These are phyloP conservation scores for Wolfiporia cocos DNA, from an alignment of 1,284 basidiomycete genomes.

Conservation along the genomic window DNA sequence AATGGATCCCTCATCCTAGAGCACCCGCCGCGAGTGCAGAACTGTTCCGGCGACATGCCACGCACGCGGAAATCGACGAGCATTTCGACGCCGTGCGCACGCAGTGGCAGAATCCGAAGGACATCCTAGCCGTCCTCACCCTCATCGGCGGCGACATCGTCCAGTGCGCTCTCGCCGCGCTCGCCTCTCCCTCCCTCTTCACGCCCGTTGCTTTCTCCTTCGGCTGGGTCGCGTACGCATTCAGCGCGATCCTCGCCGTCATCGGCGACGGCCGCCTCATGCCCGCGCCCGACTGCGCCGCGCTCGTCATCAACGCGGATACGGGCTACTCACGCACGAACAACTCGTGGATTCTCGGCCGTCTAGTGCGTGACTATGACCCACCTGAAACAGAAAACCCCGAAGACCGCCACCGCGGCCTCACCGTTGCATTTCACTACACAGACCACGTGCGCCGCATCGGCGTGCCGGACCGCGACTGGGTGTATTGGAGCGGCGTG, in stretches of 20 bases:
- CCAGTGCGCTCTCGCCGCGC: slow-evolving; percentile 27
- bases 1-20: too few species aligned
- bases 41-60: too few species aligned
- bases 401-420: slow-evolving; percentile 13
- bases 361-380: slow-evolving; percentile 25
- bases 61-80: too few species aligned
- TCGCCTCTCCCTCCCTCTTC: slow-evolving; percentile 18
- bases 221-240: slow-evolving; percentile 32
- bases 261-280: slow-evolving; percentile 26
- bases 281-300: slow-evolving; percentile 23
- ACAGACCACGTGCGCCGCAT: slow-evolving; percentile 6
- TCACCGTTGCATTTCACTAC: slow-evolving; percentile 16
- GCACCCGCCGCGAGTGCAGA: too few species aligned
- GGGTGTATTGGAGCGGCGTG: slow-evolving; percentile 23
- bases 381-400: slow-evolving; percentile 3
- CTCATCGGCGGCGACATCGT: slow-evolving; percentile 32
- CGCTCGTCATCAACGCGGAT: slow-evolving; percentile 22
- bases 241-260: slow-evolving; percentile 22
- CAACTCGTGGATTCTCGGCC: slow-evolving; percentile 27
- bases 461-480: slow-evolving; percentile 22
- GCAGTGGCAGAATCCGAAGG: slow-evolving; percentile 25
- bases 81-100: slow-evolving; percentile 13
- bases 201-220: slow-evolving; percentile 31
- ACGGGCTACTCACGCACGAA: slow-evolving; percentile 23
- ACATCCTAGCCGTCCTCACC: slow-evolving; percentile 25